Conservation (phyloP, 169 alveolate species). For the Cryptosporidium baileyi region DNA sequence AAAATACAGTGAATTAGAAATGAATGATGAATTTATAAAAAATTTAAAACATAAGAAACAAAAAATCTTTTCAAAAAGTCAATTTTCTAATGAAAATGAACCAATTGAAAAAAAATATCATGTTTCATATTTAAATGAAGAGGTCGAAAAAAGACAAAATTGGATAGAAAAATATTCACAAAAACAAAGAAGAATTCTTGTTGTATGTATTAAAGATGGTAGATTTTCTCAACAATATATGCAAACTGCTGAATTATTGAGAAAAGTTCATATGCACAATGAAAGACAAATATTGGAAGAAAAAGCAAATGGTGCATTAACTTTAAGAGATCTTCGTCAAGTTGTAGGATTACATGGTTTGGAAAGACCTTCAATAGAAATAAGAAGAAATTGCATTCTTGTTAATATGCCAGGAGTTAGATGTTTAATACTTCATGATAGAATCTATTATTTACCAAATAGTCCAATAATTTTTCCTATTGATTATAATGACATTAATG, state of each 20-base stretch:
- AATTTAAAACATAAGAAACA: background rate
- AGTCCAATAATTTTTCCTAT: slow-evolving; percentile 21
- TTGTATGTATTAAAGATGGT: slow-evolving; percentile 64
- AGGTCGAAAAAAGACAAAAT: background rate
- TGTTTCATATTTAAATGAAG: background rate
- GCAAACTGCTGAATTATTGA: slow-evolving; percentile 59
- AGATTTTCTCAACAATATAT: slow-evolving; percentile 23
- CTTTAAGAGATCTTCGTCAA: slow-evolving; percentile 63
- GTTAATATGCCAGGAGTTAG: slow-evolving; percentile 70
- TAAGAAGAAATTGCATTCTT: slow-evolving; percentile 59
- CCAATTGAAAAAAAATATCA: background rate
- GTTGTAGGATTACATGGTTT: slow-evolving; percentile 58
- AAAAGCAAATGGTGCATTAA: slow-evolving; percentile 57
- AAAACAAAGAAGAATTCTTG: slow-evolving; percentile 56
- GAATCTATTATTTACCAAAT: slow-evolving; percentile 34
- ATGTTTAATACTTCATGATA: slow-evolving; percentile 67
- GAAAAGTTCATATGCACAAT: slow-evolving; percentile 64
- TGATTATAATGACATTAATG: background rate
- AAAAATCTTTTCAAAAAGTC: too few relatives aligned
- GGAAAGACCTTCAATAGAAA: slow-evolving; percentile 68
- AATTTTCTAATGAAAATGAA: background rate
- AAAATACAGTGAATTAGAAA: background rate
- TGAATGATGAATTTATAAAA: background rate
- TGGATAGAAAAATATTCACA: slow-evolving; percentile 64
- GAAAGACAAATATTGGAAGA: slow-evolving; percentile 49